Evolutionary conservation across 768 basidiomycete species (phyloP).

Genomic region (Daedaleopsis nitida): DNA sequence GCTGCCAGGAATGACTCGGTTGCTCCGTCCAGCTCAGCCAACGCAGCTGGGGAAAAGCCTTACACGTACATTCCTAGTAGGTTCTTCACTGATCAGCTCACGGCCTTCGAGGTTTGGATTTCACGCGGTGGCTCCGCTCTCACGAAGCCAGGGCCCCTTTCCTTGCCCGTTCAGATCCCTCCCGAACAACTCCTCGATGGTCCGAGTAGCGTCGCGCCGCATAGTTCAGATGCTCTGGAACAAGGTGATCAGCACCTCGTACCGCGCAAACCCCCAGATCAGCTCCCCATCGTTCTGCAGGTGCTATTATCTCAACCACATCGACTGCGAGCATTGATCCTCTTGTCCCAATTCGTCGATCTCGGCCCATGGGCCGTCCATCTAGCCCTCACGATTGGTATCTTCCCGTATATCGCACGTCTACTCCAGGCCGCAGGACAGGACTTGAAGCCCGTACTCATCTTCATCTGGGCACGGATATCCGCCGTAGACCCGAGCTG

Average conservation of each 20-base stretch:
- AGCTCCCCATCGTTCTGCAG: slow-evolving; percentile 96
- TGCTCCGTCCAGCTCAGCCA: slow-evolving; percentile 4
- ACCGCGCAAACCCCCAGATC: slow-evolving; percentile 91
- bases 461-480: slow-evolving; percentile 99
- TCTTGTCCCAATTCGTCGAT: slow-evolving; percentile 96
- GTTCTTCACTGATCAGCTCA: slow-evolving; percentile 95
- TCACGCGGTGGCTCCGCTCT: slow-evolving; percentile 88
- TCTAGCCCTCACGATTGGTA: slow-evolving; percentile 92
- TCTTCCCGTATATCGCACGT: slow-evolving; percentile 98
- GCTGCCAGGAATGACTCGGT: slow-evolving; percentile 14
- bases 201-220: slow-evolving; percentile 1
- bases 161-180: slow-evolving; percentile 49
- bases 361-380: slow-evolving; percentile 99
- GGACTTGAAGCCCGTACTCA: slow-evolving; percentile 95
- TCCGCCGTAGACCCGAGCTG: slow-evolving; percentile 94
- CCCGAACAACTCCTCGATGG: slow-evolving; percentile 9
- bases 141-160: slow-evolving; percentile 74
- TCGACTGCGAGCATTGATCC: slow-evolving; percentile 90
- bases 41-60: slow-evolving; percentile 41
- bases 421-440: slow-evolving; percentile 92
- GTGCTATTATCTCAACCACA: slow-evolving; percentile 96
- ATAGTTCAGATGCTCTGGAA: slow-evolving; percentile 21
- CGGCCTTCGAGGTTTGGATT: slow-evolving; percentile 98
- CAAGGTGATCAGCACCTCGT: slow-evolving; percentile 55
- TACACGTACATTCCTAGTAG: slow-evolving; percentile 82